Evolutionary conservation across 1,284 basidiomycete species (phyloP), one percentile per base, ranked within the genome.

Genomic region (Sanghuangporus weigelae): DNA sequence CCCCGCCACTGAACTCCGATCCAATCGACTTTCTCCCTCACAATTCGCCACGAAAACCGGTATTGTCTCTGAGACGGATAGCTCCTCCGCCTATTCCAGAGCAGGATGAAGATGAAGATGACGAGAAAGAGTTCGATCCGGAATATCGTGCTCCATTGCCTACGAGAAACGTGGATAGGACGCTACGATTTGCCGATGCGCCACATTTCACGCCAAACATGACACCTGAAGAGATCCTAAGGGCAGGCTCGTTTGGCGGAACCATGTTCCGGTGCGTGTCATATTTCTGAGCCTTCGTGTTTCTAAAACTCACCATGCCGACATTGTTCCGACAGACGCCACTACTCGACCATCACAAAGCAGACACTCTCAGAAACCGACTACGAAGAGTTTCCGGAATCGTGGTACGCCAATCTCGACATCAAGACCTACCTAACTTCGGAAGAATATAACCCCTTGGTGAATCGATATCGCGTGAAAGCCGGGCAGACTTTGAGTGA

Each of bases 171-270:
- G 66, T 66, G 11, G 70, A 73, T 59, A 76, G 77, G 11, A 71
- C 68, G 6, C 57, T 79, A 46, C 23, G 73, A 0, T 80, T 80
- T 64, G 73, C 1, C 16, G 57, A 78, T 54, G 70, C 74, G 1
- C 67, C 73, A 23, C 77, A 72, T 38, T 80, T 80, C 66, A 73
- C 70, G 39, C 78, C 78, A 8, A 79, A 80, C 66, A 59, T 80
- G 21, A 78, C 78, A 1, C 78, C 78, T 0, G 72, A 76, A 53
- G 77, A 80, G 68, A 75, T 80, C 70, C 73, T 79, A 35, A 63
- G 67, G 10, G 74, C 73, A 0, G 78, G 78, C 3, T 76, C 76
- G 7, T 79, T 79, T 61, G 78, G 76, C 1, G 78, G 78, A 1
- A 74, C 70, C 0, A 75, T 76, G 59, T 80, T 77, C 65, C 69